Percentiles rank a stretch among this genome's conserved stretches.
Conservation (phyloP, 1,284 basidiomycete genomes). For the Butyriboletus appendiculatus region DNA sequence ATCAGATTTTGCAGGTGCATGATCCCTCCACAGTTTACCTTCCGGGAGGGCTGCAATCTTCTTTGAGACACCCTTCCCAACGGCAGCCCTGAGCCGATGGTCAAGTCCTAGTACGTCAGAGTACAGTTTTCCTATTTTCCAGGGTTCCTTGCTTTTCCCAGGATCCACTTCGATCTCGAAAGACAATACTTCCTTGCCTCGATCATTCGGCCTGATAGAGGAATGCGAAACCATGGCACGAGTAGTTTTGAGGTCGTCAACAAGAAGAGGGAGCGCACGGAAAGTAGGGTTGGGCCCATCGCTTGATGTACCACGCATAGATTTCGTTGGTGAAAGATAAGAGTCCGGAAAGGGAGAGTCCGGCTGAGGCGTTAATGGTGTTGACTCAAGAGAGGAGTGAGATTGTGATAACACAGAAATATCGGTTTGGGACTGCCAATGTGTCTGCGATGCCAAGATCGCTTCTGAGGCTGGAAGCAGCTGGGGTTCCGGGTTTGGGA, state of each 20-base stretch:
- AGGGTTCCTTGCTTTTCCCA: constrained; percentile 67
- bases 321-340: constrained; percentile 29
- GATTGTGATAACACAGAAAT: constrained; percentile 28
- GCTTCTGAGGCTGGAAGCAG: constrained; percentile 7
- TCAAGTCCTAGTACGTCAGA: constrained; percentile 89
- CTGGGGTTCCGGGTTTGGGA: constrained; percentile 8
- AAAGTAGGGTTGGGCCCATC: constrained; percentile 40
- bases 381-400: constrained; percentile 28
- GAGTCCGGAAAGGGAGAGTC: constrained; percentile 35
- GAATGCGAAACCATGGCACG: constrained; percentile 67
- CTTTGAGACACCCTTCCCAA: constrained; percentile 72
- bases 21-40: constrained; percentile 93
- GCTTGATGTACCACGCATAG: constrained; percentile 8
- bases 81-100: constrained; percentile 60
- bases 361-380: constrained; percentile 17
- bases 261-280: constrained; percentile 70
- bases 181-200: constrained; percentile 84
- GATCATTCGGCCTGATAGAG: constrained; percentile 81
- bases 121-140: constrained; percentile 95
- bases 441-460: constrained; percentile 16
- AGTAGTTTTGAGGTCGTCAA: constrained; percentile 67
- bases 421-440: constrained; percentile 28
- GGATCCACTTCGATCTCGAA: constrained; percentile 75
- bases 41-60: constrained; percentile 86
- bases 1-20: constrained; percentile 95